Conservation (phyloP, 441 rosid species). For the Erysimum pusillum region DNA sequence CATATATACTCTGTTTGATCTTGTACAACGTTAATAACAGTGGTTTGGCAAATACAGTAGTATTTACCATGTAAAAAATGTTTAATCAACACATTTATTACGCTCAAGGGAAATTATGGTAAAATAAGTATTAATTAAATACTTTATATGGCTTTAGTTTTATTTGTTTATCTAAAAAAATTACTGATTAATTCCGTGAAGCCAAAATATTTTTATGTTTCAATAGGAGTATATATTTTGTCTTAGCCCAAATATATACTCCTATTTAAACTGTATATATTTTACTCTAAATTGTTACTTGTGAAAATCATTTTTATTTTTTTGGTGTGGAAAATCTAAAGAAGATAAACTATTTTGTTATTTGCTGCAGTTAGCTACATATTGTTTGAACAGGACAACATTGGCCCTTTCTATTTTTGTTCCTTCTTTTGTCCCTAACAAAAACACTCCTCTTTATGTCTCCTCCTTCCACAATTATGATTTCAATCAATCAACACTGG, state of each 20-base stretch:
- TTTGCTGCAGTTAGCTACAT: conserved; percentile 39
- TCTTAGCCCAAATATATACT: too few species aligned
- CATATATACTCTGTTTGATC: not conserved
- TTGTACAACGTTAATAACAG: not conserved
- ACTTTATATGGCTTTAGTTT: too few species aligned
- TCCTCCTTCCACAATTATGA: conserved; percentile 33
- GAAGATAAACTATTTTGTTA: conserved; percentile 40
- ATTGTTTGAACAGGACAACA: conserved; percentile 46
- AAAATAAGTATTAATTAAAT: too few species aligned
- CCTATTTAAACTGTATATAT: not conserved
- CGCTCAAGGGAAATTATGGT: not conserved
- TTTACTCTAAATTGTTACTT: conserved; percentile 1
- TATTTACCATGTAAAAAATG: not conserved
- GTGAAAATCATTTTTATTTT: not conserved
- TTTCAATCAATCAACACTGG: conserved; percentile 42
- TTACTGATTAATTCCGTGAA: too few species aligned
- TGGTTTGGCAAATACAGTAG: not conserved
- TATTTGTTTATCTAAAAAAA: too few species aligned
- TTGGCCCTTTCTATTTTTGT: conserved; percentile 50
- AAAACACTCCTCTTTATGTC: conserved; percentile 45
- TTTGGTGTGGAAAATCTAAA: conserved; percentile 19
- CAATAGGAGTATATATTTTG: not conserved
- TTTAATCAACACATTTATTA: not conserved
- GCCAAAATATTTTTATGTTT: not conserved
- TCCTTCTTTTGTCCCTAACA: conserved; percentile 45